These are phyloP conservation scores for Talaromyces stipitatus DNA, from an alignment of 495 filamentous ascomycete genomes.

Conservation along the genomic window DNA sequence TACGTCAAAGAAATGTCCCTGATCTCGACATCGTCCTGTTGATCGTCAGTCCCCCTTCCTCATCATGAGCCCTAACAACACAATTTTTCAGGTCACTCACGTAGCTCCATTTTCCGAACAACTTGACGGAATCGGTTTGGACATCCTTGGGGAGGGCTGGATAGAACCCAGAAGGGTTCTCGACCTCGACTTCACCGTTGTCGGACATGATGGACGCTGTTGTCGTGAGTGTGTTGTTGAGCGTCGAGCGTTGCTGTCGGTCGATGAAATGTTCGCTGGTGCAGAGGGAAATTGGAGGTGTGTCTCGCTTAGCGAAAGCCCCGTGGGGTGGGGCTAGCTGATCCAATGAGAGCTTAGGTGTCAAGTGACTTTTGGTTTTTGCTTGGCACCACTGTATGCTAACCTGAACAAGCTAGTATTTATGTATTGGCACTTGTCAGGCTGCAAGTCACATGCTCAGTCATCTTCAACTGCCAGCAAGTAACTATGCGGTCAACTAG, in stretches of 20 bases:
- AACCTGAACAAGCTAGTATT: background rate
- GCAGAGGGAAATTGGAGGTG: constrained; percentile 31
- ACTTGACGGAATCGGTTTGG: constrained; percentile 79
- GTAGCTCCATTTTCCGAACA: constrained; percentile 97
- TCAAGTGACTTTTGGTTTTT: constrained; percentile 20
- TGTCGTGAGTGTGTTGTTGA: constrained; percentile 36
- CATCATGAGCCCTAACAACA: background rate
- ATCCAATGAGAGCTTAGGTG: constrained; percentile 9
- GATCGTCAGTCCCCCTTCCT: background rate
- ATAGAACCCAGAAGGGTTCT: constrained; percentile 56
- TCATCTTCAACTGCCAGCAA: too few species aligned
- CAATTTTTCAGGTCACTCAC: constrained; percentile 1
- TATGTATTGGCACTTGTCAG: too few species aligned
- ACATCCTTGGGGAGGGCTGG: constrained; percentile 93
- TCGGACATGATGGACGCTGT: constrained; percentile 79
- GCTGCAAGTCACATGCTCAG: too few species aligned
- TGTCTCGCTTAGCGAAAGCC: constrained; percentile 38
- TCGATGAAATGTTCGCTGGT: constrained; percentile 24
- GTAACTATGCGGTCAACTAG: too few species aligned
- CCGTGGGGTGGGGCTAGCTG: constrained; percentile 34
- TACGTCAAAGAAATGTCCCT: constrained; percentile 99
- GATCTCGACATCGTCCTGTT: constrained; percentile 89
- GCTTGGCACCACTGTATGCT: background rate
- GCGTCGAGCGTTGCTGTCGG: constrained; percentile 24
- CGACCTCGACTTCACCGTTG: constrained; percentile 88